A percentile compares a stretch with the other conserved stretches of the same genome.
phyloP scores from a whole-genome alignment of 805 yeast genomes.

The Kuraishia floccosa region DNA sequence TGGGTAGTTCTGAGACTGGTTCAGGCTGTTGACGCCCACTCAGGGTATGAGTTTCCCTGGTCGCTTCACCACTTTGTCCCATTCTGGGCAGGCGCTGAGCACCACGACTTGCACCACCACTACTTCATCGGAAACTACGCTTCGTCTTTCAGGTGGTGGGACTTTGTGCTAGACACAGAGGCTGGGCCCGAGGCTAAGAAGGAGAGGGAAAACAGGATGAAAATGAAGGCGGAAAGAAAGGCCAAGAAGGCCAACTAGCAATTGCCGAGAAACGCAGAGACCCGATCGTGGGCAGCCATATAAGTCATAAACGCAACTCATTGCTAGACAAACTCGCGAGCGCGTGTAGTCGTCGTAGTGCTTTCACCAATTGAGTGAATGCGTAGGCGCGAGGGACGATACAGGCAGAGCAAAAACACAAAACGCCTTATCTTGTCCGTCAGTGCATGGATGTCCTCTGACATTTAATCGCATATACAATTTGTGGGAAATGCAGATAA shows the following conservation, averaged over 20 bases:
- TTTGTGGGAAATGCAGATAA: slow-evolving; percentile 12
- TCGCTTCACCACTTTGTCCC: slow-evolving; percentile 45
- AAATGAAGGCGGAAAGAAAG: slow-evolving; percentile 24
- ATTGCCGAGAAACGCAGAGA: no score
- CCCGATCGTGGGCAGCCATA: no score
- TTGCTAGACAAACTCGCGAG: no score
- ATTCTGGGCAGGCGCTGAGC: slow-evolving; percentile 58
- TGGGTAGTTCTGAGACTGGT: slow-evolving; percentile 44
- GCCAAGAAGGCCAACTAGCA: slow-evolving; percentile 8
- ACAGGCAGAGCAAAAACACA: no score
- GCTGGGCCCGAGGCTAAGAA: slow-evolving; percentile 43
- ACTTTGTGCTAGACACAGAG: slow-evolving; percentile 37
- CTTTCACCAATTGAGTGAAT: no score
- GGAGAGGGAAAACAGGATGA: slow-evolving; percentile 32
- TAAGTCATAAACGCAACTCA: no score
- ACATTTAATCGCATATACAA: no score
- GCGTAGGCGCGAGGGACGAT: no score
- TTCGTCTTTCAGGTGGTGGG: slow-evolving; percentile 50
- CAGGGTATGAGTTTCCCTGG: slow-evolving; percentile 56
- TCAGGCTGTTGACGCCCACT: slow-evolving; percentile 52
- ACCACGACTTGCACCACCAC: slow-evolving; percentile 51
- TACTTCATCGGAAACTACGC: slow-evolving; percentile 50
- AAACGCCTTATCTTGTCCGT: no score
- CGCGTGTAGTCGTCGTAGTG: no score
- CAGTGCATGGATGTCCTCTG: no score